Evolutionary conservation across 495 filamentous ascomycete genomes (phyloP), one percentile per base, ranked within the genome.

Genomic region (Cercophora sp.): DNA sequence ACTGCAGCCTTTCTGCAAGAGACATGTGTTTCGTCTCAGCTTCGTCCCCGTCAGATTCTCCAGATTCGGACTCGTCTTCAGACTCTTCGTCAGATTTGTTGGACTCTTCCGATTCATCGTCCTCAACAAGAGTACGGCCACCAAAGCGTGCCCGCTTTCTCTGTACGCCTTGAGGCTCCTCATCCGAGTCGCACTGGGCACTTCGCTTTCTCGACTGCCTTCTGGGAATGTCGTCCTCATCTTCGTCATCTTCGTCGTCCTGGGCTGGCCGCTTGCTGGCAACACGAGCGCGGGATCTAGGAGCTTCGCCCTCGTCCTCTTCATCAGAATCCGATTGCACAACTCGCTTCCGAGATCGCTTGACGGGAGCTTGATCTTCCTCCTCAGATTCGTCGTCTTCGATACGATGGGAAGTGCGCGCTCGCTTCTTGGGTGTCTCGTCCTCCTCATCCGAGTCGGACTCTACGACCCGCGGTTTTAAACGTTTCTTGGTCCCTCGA

Each of bases 381-480:
- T 23, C 24, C n/a, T 26, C 24, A 3, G 23, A 18, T 8, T 16
- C 24, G 20, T 15, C 9, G 13, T 35, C 35, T 9, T 32, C 24
- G 11, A 20, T 16, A 15, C 10, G 5, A 3, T 22, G 10, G 20
- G 40, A 6, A 5, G 20, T 11, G 24, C 49, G 54, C 2, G 48
- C 43, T 19, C 44, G 23, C 34, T 60, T 59, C 10, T 32, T 48
- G 27, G 36, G 51, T n/a, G n/a, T 26, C 13, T 41, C 37, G 8
- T 53, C 46, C 11, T 57, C 57, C 10, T 52, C 48, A 3, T 56
- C 52, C 0, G 54, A 56, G 13, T 61, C 53, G 2, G 58, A 57
- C 1, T 52, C 45, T 10, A 59, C 48, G 9, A 59, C 49, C 1
- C 50, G 46, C 4, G 10, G 46, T 13, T 52, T 44, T 11, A 25